phyloP scores from a whole-genome alignment of 257 asterid species.

The Plantago major region DNA sequence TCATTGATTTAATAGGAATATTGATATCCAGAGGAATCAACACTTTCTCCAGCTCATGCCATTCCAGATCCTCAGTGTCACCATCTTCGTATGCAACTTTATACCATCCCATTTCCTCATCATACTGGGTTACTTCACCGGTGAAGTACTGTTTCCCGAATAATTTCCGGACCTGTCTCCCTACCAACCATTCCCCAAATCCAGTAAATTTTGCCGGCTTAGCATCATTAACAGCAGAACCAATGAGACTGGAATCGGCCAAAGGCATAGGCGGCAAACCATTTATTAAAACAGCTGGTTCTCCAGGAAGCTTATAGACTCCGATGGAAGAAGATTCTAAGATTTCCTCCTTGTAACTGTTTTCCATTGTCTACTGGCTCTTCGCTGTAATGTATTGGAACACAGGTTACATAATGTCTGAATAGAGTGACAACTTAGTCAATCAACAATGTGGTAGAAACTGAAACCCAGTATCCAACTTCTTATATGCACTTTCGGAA shows the following conservation, averaged over 20 bases:
- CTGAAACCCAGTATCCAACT: no score
- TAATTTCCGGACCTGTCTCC: conserved; percentile 48
- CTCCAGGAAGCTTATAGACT: conserved; percentile 49
- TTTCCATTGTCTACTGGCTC: conserved; percentile 33
- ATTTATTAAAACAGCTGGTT: conserved; percentile 60
- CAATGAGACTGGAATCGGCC: conserved; percentile 12
- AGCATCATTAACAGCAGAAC: conserved; percentile 21
- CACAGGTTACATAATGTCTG: no score
- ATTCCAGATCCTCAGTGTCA: conserved; percentile 63
- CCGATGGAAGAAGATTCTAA: conserved; percentile 23
- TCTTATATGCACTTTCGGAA: no score
- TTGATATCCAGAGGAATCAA: conserved; percentile 55
- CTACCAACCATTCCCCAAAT: conserved; percentile 63
- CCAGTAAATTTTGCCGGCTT: conserved; percentile 21
- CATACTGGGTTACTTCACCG: conserved; percentile 49
- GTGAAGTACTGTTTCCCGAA: conserved; percentile 34
- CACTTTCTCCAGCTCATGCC: conserved; percentile 48
- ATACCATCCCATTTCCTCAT: conserved; percentile 54
- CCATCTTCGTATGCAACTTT: conserved; percentile 67
- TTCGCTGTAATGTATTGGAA: no score
- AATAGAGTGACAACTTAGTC: no score
- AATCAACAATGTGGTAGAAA: no score
- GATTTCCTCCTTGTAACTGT: conserved; percentile 26
- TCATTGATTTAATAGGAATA: conserved; percentile 48
- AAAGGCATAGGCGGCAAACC: conserved; percentile 49